phyloP scores from a whole-genome alignment of 306 rosid genomes.

The Carpinus viminea region DNA sequence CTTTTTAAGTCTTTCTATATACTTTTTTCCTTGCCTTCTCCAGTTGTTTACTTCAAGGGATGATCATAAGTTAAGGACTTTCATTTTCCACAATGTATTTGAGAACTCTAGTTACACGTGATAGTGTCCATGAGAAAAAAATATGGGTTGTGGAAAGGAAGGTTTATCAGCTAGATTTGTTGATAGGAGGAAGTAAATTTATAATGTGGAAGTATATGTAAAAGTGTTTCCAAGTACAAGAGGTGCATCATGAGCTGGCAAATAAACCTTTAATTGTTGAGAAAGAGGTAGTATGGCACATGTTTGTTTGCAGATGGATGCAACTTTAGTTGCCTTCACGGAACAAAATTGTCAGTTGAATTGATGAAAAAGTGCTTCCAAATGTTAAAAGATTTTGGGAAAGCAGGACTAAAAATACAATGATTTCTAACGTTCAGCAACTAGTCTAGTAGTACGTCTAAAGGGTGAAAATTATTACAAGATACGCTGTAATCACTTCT shows the following conservation, averaged over 20 bases:
- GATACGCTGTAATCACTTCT: not conserved
- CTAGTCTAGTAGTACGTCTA: not conserved
- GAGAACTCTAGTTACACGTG: too few species aligned
- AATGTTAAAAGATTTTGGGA: not conserved
- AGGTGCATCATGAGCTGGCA: not conserved
- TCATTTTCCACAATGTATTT: too few species aligned
- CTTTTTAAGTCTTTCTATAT: slow-evolving; percentile 1
- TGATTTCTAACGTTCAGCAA: not conserved
- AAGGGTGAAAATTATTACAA: not conserved
- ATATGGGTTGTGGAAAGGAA: not conserved
- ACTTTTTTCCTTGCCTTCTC: slow-evolving; percentile 5
- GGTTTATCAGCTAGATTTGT: not conserved
- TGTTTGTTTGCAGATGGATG: not conserved
- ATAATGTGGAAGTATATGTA: not conserved
- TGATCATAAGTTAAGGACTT: too few species aligned
- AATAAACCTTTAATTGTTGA: not conserved
- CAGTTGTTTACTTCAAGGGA: slow-evolving; percentile 4
- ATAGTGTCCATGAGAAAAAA: too few species aligned
- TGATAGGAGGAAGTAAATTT: not conserved
- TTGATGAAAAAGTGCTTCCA: not conserved
- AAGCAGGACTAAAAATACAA: not conserved
- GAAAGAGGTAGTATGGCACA: not conserved
- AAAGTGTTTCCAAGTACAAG: not conserved
- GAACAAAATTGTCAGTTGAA: not conserved
- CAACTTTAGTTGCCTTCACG: not conserved